Evolutionary conservation across 345 rosid genomes (phyloP), one percentile per base, ranked within the genome.

Genomic region (Arabis hirsuta): DNA sequence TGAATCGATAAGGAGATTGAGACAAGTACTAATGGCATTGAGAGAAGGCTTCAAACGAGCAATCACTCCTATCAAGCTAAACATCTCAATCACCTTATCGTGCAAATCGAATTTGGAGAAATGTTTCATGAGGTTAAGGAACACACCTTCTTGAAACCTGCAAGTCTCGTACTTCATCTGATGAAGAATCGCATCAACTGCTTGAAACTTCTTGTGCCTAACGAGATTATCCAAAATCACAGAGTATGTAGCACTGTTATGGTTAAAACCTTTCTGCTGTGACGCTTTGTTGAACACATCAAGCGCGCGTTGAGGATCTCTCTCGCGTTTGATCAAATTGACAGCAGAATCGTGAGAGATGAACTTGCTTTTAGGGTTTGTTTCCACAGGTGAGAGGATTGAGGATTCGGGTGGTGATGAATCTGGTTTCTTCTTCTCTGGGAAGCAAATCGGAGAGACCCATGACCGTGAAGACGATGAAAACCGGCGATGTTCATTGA

Each of bases 91-190:
- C 50, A 89, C 95, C 58, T 76, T 82, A 31, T 78, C 87, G 29
- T 86, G 81, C 56, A 86, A 73, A 56, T 59, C 73, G 27, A 73
- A 85, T 65, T 65, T 82, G 0, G 89, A 82, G 59, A 89, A 89
- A 80, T 88, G 92, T 80, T 70, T 86, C 96, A 89, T 89, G 24
- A 94, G 84, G 73, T 81, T 84, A 63, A 94, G 83, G 62, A 90
- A 94, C 60, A 91, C 34, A 66, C 83, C 83, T 77, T 94, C 98
- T 2, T 88, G 91, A 61, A 94, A 84, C 76, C 79, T 87, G 80
- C 96, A 89, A 57, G 96, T 91, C 76, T 91, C 96, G 9, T 87
- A 83, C 46, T 79, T 84, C 97, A 95, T 91, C 78, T 85, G 96
- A 13, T 27, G 83, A 67, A 95, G 88, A 72, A 91, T 72, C 3